Evolutionary conservation across 163 green algal genomes (phyloP), one percentile per base, ranked within the genome.

Genomic region (Scenedesmus sp.): DNA sequence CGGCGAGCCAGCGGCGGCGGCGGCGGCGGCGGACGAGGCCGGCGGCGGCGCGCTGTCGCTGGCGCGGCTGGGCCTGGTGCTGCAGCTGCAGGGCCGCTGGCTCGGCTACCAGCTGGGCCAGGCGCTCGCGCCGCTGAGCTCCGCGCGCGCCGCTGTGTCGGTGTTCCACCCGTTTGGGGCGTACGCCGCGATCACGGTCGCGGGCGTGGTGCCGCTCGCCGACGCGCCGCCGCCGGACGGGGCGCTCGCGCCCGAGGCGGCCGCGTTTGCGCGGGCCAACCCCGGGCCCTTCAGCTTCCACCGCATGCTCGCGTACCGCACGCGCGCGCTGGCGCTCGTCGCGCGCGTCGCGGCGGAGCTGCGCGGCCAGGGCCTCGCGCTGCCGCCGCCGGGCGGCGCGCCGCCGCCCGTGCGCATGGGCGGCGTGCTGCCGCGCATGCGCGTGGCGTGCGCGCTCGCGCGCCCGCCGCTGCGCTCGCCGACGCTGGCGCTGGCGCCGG

Each of bases 251-350:
- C 47, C 53, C 6, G 34, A 60, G 13, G 48, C 62, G 50, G 63
- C 51, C 24, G 74, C 74, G 4, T 81, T 70, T 22, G 18, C 45
- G 34, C 50, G 45, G 29, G 50, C 50, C 44, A 81, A 75, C 34
- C 63, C 74, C 0, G 74, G 74, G 1, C 22, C 51, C 26, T 75
- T 81, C 51, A 56, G 17, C 24, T 81, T 81, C 51, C 74, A 81
- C 48, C 39, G 73, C 14, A 81, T 81, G 73, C 28, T 74, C 14
- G 73, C 73, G 3, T 74, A 81, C 60, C 47, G 73, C 47, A 74
- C 60, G 0, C 60, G 73, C 63, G 54, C 48, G n/a, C 29, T 81
- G 44, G n/a, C 54, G 7, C 34, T 81, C 0, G 29, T 81, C 1
- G 26, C 39, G 0, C 22, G 42, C 31, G 42, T 66, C 10, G 42